A percentile compares a stretch with the other conserved stretches of the same genome.
Evolutionary conservation across 2,329 filamentous ascomycete genomes (phyloP).

Genomic region (Fusarium sp.): DNA sequence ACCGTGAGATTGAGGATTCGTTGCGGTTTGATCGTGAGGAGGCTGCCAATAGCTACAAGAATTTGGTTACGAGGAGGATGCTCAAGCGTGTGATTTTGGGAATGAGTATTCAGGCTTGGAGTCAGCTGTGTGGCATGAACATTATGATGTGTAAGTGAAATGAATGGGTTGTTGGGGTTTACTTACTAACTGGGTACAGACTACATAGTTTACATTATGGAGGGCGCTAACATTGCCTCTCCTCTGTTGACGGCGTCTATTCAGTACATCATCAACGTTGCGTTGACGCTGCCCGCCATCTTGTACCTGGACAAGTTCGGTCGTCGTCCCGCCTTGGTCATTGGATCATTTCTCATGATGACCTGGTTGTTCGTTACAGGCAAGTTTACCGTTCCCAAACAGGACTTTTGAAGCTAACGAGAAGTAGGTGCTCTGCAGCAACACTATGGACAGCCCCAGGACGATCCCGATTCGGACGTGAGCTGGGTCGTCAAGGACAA

Average conservation of each 20-base stretch:
- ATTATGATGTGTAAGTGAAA: slow-evolving; percentile 61
- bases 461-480: slow-evolving; percentile 57
- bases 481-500: slow-evolving; percentile 68
- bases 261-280: slow-evolving; percentile 73
- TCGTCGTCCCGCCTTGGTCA: slow-evolving; percentile 65
- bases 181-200: slow-evolving; percentile 41
- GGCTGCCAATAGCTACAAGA: slow-evolving; percentile 58
- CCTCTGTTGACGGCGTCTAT: slow-evolving; percentile 70
- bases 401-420: neutral
- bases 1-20: slow-evolving; percentile 68
- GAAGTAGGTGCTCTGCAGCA: slow-evolving; percentile 65
- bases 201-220: slow-evolving; percentile 71
- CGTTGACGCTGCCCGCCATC: slow-evolving; percentile 68
- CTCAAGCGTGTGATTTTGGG: slow-evolving; percentile 67
- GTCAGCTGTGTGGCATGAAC: slow-evolving; percentile 69
- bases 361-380: slow-evolving; percentile 72
- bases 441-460: slow-evolving; percentile 61
- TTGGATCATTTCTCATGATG: slow-evolving; percentile 68
- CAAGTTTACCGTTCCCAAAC: neutral
- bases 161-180: too few relatives aligned
- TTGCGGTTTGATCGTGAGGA: slow-evolving; percentile 65
- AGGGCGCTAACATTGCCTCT: slow-evolving; percentile 65
- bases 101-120: slow-evolving; percentile 69
- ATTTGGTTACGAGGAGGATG: slow-evolving; percentile 62
- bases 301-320: slow-evolving; percentile 69